Base-by-base conservation (phyloP, 441 rosid genomes). In the Viola pubescens region DNA sequence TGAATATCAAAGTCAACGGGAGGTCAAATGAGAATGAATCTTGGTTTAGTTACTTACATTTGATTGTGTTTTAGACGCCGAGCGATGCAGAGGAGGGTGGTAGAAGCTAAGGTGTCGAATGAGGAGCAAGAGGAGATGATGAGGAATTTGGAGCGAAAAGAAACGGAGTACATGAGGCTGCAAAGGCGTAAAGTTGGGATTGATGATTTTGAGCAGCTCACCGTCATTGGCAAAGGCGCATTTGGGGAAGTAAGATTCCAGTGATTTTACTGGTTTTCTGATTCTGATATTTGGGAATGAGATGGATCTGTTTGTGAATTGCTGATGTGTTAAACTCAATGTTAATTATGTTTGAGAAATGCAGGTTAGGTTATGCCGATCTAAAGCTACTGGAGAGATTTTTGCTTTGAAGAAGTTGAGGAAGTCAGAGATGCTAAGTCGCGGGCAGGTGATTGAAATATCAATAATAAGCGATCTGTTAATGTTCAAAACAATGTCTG, bases 371-470 rank as follows among this genome's bases (percentile, higher is more conserved):
- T 72, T 91, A 61, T 86, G 95, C 75, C 88, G 94, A 57, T 85
- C 82, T 66, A 88, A 88, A 81, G 67, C 59, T 60, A 86, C 89
- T 0, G 88, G 95, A 65, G 92, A 91, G 74, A 83, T 91, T 70
- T 86, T 77, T 54, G 92, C 98, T 19, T 84, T 91, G 96, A 91
- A 91, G 84, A 91, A 91, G 67, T 64, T 91, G 77, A 91, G 86
- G 74, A 88, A 86, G 68, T 86, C 91, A 13, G 98, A 91, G 68
- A 91, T 88, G 98, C 96, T 91, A 79, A 88, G 92, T 76, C 95
- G 96, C 67, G 98, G 98, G 59, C 95, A 91, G 95, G 98, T 46
- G 10, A 46, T 26, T 88, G 68, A 72, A 51, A 47, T 49, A 19
- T 56, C 37, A 37, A 13, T 54, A 26, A 37, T 43, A 42, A 12